Conservation (phyloP, 2,329 filamentous ascomycete species). For the Thermochaetoides dissita region DNA sequence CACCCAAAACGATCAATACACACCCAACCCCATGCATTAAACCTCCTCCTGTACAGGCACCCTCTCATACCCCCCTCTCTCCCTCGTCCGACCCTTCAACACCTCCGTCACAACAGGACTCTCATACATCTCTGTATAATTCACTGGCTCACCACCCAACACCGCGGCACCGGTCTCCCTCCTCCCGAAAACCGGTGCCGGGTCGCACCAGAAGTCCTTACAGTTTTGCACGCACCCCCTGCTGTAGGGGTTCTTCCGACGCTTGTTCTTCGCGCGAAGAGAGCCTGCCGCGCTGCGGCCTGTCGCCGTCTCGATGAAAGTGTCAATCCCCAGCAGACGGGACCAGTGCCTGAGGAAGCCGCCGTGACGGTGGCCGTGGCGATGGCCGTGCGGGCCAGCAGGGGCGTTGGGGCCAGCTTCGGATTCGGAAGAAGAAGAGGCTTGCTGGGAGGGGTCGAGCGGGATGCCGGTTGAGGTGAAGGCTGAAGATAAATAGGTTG, state of each 20-base stretch:
- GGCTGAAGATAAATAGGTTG: conserved; percentile 47
- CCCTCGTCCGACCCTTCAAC: conserved; percentile 26
- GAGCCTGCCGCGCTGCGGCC: conserved; percentile 64
- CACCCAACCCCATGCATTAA: conserved; percentile 14
- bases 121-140: conserved; percentile 86
- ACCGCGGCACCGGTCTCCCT: conserved; percentile 61
- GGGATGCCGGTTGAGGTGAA: conserved; percentile 67
- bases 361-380: conserved; percentile 26
- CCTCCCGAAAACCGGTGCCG: conserved; percentile 64
- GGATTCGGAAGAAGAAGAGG: conserved; percentile 41
- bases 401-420: conserved; percentile 18
- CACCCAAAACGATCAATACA: neutral
- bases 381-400: conserved; percentile 14
- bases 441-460: conserved; percentile 49
- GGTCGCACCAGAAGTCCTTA: conserved; percentile 91
- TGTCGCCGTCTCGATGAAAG: conserved; percentile 83
- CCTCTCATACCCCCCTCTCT: conserved; percentile 46
- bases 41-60: conserved; percentile 42
- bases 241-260: conserved; percentile 68
- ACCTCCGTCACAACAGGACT: conserved; percentile 54
- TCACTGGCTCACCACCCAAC: conserved; percentile 64
- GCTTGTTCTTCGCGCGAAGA: conserved; percentile 48
- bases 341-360: conserved; percentile 69
- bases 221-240: conserved; percentile 78
- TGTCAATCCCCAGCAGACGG: conserved; percentile 76